Base-by-base conservation (phyloP, 2,329 filamentous ascomycete genomes). In the Colletotrichum camelliae region DNA sequence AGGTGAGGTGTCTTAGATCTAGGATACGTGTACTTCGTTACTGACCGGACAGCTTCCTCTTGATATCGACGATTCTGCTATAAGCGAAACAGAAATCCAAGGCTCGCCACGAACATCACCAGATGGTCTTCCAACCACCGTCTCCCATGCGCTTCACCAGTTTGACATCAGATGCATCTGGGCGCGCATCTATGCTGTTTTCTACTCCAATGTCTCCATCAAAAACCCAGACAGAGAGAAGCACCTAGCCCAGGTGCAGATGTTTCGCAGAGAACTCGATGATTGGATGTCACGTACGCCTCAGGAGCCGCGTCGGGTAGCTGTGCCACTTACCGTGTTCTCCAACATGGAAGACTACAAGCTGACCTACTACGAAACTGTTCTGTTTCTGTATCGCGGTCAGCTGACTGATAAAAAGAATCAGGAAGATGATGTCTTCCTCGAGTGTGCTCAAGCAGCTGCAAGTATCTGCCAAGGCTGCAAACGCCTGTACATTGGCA, bases 381-480 rank as follows among this genome's bases (percentile, higher is more conserved):
- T 82, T 33, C 67, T 81, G 1, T 73, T 72, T 4, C 78, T 81
- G 4, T 80, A 81, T 55, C 80, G 81, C 2, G 31, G 29, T 2
- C 77, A 81, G 33, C 64, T 83, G 2, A 76, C 76, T 15, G 70
- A 77, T 43, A 61, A 75, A 31, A 60, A 77, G 4, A 18, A n/a
- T 2, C 55, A 75, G 2, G 10, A 77, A 5, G 77, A 81, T 1
- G 70, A 76, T 4, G 74, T 80, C 12, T 81, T 82, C 27, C 57
- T 79, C 2, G 79, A 79, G 5, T 80, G 79, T 24, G 31, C 78
- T 33, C 15, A 65, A 5, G 79, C 79, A 7, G 78, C 79, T 1
- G 67, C 58, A 33, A 72, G 13, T 3, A 73, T 76, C 7, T 78
- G 79, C 7, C 75, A 77, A 12, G 65, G 67, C 10, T 71, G 60